These are phyloP conservation scores for Trichosporon sp. DNA, from an alignment of 1,284 basidiomycete genomes.

Conservation along the genomic window DNA sequence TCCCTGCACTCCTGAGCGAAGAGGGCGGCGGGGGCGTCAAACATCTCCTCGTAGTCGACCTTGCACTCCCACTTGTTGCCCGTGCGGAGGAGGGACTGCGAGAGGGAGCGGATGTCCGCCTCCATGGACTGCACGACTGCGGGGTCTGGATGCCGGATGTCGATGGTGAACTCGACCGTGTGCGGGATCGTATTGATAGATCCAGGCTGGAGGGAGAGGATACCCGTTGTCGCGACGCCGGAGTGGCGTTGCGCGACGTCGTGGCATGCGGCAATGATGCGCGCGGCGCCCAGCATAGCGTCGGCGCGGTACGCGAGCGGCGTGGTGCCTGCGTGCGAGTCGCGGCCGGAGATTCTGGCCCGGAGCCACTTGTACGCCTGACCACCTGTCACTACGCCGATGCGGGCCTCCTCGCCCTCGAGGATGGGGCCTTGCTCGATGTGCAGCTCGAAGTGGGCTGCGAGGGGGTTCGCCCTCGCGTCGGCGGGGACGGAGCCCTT, in stretches of 20 bases:
- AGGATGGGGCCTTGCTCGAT: slow-evolving; percentile 36
- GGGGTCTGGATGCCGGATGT: slow-evolving; percentile 24
- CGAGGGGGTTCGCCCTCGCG: slow-evolving; percentile 20
- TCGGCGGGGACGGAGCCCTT: slow-evolving; percentile 5
- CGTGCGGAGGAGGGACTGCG: not conserved
- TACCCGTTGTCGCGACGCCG: slow-evolving; percentile 24
- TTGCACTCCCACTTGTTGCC: slow-evolving; percentile 1
- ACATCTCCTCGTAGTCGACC: slow-evolving; percentile 8
- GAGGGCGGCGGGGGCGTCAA: slow-evolving; percentile 12
- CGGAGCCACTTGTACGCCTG: slow-evolving; percentile 33
- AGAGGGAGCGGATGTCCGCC: slow-evolving; percentile 7
- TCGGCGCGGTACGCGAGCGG: slow-evolving; percentile 25
- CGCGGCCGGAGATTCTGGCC: slow-evolving; percentile 22
- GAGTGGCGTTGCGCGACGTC: slow-evolving; percentile 9
- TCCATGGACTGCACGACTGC: slow-evolving; percentile 15
- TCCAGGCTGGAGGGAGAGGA: slow-evolving; percentile 14
- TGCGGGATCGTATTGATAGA: slow-evolving; percentile 26
- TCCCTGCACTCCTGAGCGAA: slow-evolving; percentile 12
- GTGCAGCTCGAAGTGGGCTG: slow-evolving; percentile 35
- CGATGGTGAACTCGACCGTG: slow-evolving; percentile 22
- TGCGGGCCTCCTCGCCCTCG: slow-evolving; percentile 13
- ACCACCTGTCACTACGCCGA: slow-evolving; percentile 26
- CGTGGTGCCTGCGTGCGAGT: slow-evolving; percentile 29
- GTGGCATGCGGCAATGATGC: slow-evolving; percentile 17
- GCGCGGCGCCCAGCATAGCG: slow-evolving; percentile 16